Conservation (phyloP, 192 early-diverging fungal genomes). For the Chytriomyces sp. region DNA sequence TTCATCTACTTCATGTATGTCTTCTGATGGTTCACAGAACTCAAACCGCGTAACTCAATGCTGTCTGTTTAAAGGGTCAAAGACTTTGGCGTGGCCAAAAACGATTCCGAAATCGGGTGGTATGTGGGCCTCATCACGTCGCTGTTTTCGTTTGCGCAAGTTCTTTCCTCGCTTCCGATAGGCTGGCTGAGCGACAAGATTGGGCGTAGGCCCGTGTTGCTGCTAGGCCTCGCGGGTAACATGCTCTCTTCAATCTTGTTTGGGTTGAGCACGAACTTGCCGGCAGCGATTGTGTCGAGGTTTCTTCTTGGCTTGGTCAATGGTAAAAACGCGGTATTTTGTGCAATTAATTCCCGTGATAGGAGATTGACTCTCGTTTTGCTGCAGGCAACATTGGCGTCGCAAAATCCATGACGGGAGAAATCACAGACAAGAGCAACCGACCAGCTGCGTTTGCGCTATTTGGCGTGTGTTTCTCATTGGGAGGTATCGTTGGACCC, state of each 20-base stretch:
- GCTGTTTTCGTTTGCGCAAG: constrained; percentile 70
- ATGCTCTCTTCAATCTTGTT: constrained; percentile 68
- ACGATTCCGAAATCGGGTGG: constrained; percentile 66
- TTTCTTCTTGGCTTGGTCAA: constrained; percentile 61
- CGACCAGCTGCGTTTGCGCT: too few relatives aligned
- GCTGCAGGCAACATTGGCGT: constrained; percentile 65
- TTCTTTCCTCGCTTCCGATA: constrained; percentile 61
- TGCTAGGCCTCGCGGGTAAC: constrained; percentile 78
- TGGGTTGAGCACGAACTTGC: constrained; percentile 52
- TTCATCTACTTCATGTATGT: constrained; percentile 77
- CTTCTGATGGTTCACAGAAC: too few relatives aligned
- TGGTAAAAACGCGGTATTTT: too few relatives aligned
- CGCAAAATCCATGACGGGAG: constrained; percentile 76
- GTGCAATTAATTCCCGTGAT: too few relatives aligned
- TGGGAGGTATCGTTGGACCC: too few relatives aligned
- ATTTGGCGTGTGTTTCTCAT: too few relatives aligned
- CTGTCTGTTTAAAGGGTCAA: too few relatives aligned
- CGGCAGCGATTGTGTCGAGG: not conserved
- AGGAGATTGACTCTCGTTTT: not conserved
- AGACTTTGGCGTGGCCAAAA: constrained; percentile 57
- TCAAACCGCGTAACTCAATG: constrained; percentile 29
- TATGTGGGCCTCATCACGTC: constrained; percentile 76
- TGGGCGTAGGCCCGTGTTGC: constrained; percentile 77
- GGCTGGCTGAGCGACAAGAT: constrained; percentile 74
- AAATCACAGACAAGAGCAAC: constrained; percentile 72